Evolutionary conservation across 1,284 basidiomycete species (phyloP), one percentile per base, ranked within the genome.

Genomic region (Ganoderma multipileum): DNA sequence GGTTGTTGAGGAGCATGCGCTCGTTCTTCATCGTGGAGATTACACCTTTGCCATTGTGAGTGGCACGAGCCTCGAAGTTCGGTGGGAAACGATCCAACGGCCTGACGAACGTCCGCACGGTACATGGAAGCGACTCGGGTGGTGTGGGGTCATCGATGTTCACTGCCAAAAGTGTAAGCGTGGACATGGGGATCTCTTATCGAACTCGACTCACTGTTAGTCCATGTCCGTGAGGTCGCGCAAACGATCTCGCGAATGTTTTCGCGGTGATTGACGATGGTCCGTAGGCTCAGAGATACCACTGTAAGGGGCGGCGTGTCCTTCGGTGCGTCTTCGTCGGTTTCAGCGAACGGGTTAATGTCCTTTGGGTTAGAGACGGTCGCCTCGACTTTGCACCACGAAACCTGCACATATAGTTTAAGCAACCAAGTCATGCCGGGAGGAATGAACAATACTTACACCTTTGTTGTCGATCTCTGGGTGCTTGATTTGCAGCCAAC

Each of bases 361-460:
- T 94, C 89, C 78, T 98, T 98, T 1, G 96, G 96, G 75, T 96
- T 89, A 16, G 88, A 82, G 14, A 97, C 92, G 0, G 87, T 89
- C n/a, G 91, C 93, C 82, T 99, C 97, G 33, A 98, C 83, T 83
- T 98, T 97, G 77, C 96, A 97, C 96, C 96, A 98, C 0, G 95
- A 97, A 23, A 93, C 87, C 95, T 96, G 74, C 58, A 26, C 1
- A 41, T 62, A 33, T 16, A 47, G 20, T 18, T 16, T 62, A 28
- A 65, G 59, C 7, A 23, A 52, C n/a, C 62, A 47, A 61, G 61
- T 70, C 11, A 73, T 33, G 20, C 38, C 50, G 59, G 9, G 33
- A 20, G 41, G n/a, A 12, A 41, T 30, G 9, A n/a, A 16, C 5
- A 8, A 5, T n/a, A 81, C 91, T 66, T 78, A 95, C 94, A 11